Evolutionary conservation across 805 yeast species (phyloP), one percentile per base, ranked within the genome.

Genomic region (Wickerhamiella musiphila): DNA sequence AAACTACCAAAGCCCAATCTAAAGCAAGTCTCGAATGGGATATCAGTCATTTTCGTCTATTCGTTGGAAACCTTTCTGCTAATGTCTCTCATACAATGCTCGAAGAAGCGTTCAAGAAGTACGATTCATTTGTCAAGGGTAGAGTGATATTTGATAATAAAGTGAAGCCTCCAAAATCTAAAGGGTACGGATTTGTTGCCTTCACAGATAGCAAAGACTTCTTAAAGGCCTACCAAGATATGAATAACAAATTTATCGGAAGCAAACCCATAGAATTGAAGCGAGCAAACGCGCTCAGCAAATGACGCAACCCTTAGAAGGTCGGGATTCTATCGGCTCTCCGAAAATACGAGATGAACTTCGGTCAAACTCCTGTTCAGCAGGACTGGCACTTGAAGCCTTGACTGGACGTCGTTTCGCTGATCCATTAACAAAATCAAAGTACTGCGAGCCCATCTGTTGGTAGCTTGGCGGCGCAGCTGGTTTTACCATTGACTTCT

Each of bases 211-310:
- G 84, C 0, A 68, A 70, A 14, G 86, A 78, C 46, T 78, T 74
- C 43, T 57, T 78, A 34, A 54, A 58, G 32, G 82, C 84, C 3
- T 78, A 73, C 52, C 73, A 70, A 47, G 79, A 73, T 44, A 66
- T 76, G 72, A 73, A 78, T 47, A 79, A 81, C 17, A 74, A 75
- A 46, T 76, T 73, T 42, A 63, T 78, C 29, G 92, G 90, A 1
- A 67, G 62, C 43, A 73, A 73, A 44, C 90, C 90, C 0, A 70
- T 78, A 18, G 73, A 66, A 35, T 53, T 78, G 48, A 72, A 73
- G 48, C 58, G 72, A 37, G 84, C 86, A 0, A 15, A 13, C 14
- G 26, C 28, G 10, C 5, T 23, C 13, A 23, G 25, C 25, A 23
- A 7, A 23, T 23, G 4, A 23, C 25, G 15, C 25, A 23, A 15